Percentiles rank a stretch among this genome's conserved stretches.
Conservation (phyloP, 202 grass and related monocot species). For the Carex arenaria region DNA sequence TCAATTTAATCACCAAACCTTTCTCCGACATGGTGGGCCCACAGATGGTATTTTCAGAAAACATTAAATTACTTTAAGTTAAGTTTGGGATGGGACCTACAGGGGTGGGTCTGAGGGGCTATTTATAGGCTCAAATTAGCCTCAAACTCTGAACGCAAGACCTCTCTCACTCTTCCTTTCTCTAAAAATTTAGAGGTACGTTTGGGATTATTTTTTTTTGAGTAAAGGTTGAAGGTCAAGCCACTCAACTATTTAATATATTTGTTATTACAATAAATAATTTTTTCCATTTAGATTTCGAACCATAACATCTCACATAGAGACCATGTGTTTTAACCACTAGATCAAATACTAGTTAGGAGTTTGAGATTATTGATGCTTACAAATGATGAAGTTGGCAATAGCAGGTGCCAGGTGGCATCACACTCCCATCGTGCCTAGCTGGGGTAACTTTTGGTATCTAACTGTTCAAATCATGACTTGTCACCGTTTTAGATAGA, state of each 20-base stretch:
- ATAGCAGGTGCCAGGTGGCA: not conserved
- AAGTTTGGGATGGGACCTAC: not conserved
- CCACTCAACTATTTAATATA: no score
- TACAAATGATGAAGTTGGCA: slow-evolving; percentile 23
- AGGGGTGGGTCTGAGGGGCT: not conserved
- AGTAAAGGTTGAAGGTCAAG: no score
- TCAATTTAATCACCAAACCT: not conserved
- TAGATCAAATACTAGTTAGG: no score
- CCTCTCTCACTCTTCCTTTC: not conserved
- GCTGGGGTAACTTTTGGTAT: not conserved
- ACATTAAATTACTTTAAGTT: not conserved
- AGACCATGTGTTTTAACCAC: no score
- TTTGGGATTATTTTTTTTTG: no score
- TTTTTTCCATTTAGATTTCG: no score
- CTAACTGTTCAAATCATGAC: not conserved
- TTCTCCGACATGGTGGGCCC: not conserved
- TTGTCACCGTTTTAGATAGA: not conserved
- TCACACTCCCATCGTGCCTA: not conserved
- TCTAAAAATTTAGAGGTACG: not conserved
- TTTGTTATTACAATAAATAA: no score
- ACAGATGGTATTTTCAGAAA: not conserved
- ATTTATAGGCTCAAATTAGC: slow-evolving; percentile 1
- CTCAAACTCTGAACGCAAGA: not conserved
- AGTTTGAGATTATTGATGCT: not conserved
- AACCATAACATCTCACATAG: no score